Conservation (phyloP, 371 early-diverging fungal species). For the Mucor saturninus region DNA sequence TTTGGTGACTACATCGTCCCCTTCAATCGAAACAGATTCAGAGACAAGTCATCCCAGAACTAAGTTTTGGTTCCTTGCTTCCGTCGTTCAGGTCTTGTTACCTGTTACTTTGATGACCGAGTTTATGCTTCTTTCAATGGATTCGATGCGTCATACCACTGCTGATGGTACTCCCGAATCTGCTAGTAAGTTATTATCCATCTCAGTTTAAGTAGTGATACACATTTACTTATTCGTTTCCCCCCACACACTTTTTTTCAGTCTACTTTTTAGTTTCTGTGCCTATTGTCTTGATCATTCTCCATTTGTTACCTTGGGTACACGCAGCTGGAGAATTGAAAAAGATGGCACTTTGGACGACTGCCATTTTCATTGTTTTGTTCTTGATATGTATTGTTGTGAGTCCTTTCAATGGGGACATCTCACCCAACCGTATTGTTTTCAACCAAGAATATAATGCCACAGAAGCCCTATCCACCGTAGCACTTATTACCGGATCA, state of each 20-base stretch:
- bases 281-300: slow-evolving; percentile 26
- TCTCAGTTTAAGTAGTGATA: background rate
- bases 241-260: slow-evolving; percentile 8
- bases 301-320: slow-evolving; percentile 43
- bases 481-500: slow-evolving; percentile 30
- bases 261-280: slow-evolving; percentile 37
- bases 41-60: background rate
- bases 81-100: slow-evolving; percentile 40
- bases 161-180: slow-evolving; percentile 61
- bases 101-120: slow-evolving; percentile 50
- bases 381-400: slow-evolving; percentile 17
- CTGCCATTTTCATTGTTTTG: slow-evolving; percentile 20
- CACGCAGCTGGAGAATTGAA: slow-evolving; percentile 30
- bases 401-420: slow-evolving; percentile 25
- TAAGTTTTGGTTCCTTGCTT: slow-evolving; percentile 33
- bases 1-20: slow-evolving; percentile 2
- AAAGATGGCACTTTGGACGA: slow-evolving; percentile 8
- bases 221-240: too few relatives aligned
- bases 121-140: slow-evolving; percentile 42
- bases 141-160: slow-evolving; percentile 54
- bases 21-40: background rate
- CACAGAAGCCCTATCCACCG: slow-evolving; percentile 24
- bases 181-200: slow-evolving; percentile 35
- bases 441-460: slow-evolving; percentile 37
- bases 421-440: slow-evolving; percentile 36